These are phyloP conservation scores for Podaxis mareebaensis DNA, from an alignment of 768 basidiomycete species.

Conservation along the genomic window DNA sequence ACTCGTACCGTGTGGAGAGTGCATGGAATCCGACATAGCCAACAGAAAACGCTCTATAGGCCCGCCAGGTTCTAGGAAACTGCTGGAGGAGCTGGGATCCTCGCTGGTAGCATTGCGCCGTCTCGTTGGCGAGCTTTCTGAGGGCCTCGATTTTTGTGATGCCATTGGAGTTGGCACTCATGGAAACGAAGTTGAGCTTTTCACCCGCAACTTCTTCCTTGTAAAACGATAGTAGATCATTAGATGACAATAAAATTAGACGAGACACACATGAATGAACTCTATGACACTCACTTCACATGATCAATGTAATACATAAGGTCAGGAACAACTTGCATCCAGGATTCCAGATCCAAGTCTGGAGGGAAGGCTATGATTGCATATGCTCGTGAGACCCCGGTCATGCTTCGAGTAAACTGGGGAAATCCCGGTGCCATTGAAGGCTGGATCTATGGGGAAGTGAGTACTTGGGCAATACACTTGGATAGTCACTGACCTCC, in stretches of 20 bases:
- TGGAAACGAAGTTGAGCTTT: neutral
- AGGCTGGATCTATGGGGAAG: neutral
- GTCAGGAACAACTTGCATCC: slow-evolving; percentile 14
- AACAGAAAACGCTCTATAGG: neutral
- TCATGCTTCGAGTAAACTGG: neutral
- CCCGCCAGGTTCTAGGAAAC: neutral
- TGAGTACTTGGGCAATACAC: neutral
- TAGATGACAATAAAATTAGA: slow-evolving; percentile 12
- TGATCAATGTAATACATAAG: slow-evolving; percentile 4
- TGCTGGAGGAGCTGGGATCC: neutral
- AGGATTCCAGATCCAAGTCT: neutral
- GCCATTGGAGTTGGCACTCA: neutral
- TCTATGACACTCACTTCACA: neutral
- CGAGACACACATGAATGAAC: too few relatives aligned
- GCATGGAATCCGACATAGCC: neutral
- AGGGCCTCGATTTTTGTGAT: neutral
- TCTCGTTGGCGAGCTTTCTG: neutral
- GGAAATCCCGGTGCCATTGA: neutral
- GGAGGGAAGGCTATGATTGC: neutral
- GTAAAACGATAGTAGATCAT: slow-evolving; percentile 40
- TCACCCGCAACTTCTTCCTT: slow-evolving; percentile 34
- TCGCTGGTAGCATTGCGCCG: neutral
- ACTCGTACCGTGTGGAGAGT: neutral
- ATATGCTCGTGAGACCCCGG: neutral
- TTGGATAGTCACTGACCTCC: neutral